Conservation (phyloP, 2,329 filamentous ascomycete genomes). For the Aspergillus sp. region DNA sequence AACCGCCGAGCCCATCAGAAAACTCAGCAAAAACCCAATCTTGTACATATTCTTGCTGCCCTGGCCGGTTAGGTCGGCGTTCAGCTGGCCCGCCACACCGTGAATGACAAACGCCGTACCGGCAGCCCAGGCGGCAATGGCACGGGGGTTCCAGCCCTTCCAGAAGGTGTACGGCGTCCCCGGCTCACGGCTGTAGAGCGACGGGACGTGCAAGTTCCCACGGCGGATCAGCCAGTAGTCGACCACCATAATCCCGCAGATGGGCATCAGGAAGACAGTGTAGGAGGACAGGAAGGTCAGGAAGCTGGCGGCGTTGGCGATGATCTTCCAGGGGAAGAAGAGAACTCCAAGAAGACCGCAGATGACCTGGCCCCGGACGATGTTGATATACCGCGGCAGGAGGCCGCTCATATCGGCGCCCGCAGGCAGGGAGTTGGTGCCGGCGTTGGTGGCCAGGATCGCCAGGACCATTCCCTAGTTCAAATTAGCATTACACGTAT, state of each 20-base stretch:
- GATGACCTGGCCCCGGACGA: slow-evolving; percentile 43
- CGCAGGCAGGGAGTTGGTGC: slow-evolving; percentile 30
- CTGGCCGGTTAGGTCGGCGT: background rate
- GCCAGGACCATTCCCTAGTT: slow-evolving; percentile 33
- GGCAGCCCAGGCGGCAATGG: background rate
- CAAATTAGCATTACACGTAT: background rate
- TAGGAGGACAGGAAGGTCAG: slow-evolving; percentile 45
- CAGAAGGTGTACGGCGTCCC: background rate
- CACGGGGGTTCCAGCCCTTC: background rate
- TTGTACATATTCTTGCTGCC: background rate
- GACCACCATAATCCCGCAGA: slow-evolving; percentile 39
- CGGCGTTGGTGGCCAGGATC: slow-evolving; percentile 46
- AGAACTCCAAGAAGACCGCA: slow-evolving; percentile 37
- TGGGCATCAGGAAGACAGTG: slow-evolving; percentile 43
- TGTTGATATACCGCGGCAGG: slow-evolving; percentile 44
- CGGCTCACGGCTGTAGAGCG: slow-evolving; percentile 27
- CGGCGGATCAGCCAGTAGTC: slow-evolving; percentile 38
- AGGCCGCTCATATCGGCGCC: slow-evolving; percentile 40
- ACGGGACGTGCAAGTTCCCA: slow-evolving; percentile 43
- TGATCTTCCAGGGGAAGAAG: slow-evolving; percentile 45
- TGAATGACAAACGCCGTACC: background rate
- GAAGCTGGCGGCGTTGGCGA: slow-evolving; percentile 41
- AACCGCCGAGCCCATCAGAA: background rate
- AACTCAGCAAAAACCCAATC: background rate
- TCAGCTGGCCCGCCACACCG: background rate